A percentile compares a stretch with the other conserved stretches of the same genome.
These are phyloP conservation scores for Carex arenaria DNA, from an alignment of 202 grass and related monocot species.

Conservation along the genomic window DNA sequence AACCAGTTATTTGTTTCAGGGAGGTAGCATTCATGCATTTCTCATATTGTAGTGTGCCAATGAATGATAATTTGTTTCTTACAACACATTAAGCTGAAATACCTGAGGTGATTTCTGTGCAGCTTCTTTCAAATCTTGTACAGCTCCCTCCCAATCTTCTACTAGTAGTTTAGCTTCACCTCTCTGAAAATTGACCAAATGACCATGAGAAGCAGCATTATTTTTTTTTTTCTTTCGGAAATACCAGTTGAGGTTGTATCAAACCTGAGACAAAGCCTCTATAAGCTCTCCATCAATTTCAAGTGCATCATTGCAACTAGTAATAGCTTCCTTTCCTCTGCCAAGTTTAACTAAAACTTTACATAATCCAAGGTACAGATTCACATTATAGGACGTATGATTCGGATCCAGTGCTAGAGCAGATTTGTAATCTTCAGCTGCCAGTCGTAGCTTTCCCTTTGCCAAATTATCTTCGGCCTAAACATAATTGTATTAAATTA, in stretches of 20 bases:
- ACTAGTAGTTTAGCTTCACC: conserved; percentile 42
- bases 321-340: conserved; percentile 86
- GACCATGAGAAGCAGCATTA: neutral
- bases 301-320: conserved; percentile 69
- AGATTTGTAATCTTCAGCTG: conserved; percentile 88
- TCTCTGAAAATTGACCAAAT: conserved; percentile 27
- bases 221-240: neutral
- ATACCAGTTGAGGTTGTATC: neutral
- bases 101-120: conserved; percentile 91
- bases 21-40: neutral
- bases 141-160: conserved; percentile 93
- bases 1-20: neutral
- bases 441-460: conserved; percentile 77
- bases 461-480: conserved; percentile 85
- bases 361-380: conserved; percentile 85
- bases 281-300: conserved; percentile 79
- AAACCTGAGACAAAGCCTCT: conserved; percentile 80
- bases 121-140: conserved; percentile 84
- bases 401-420: conserved; percentile 83
- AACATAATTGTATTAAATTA: conserved; percentile 16
- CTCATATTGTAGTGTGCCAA: neutral
- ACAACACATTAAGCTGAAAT: neutral
- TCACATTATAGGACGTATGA: conserved; percentile 64
- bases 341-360: conserved; percentile 95
- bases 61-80: neutral